phyloP scores from a whole-genome alignment of 176 grass and related monocot species.

The Triticum aestivum region IWGSC_CS_RefSeq_v2.1 NC_057797.1:645497774-645498273 shows the following conservation, averaged over 20 bases:
- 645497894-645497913: no score
- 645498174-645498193: not conserved
- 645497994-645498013: no score
- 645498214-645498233: constrained; percentile 22
- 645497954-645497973: no score
- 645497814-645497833: no score
- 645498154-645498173: not conserved
- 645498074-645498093: not conserved
- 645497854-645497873: no score
- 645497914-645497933: no score
- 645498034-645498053: not conserved
- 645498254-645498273: not conserved
- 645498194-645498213: not conserved
- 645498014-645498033: not conserved
- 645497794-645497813: no score
- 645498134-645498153: not conserved
- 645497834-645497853: no score
- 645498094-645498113: not conserved
- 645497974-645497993: no score
- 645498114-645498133: not conserved
- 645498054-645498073: not conserved
- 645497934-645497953: no score
- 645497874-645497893: no score
- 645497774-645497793: no score
- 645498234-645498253: not conserved